These are phyloP conservation scores for Bisporella sp. DNA, from an alignment of 2,329 filamentous ascomycete genomes.

Conservation along the genomic window DNA sequence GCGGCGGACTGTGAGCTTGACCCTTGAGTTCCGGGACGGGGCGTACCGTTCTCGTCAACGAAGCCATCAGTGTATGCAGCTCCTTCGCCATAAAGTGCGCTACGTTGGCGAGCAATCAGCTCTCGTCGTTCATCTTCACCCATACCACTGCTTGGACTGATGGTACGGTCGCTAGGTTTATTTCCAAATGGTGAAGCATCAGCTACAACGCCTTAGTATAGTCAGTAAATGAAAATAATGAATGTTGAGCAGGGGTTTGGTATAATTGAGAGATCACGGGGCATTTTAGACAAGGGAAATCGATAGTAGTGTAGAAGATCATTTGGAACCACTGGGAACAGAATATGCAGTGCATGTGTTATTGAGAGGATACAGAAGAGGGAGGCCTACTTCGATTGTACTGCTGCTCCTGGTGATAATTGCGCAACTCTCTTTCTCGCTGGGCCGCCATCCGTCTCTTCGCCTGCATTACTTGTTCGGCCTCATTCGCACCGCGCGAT, in stretches of 20 bases:
- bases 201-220: conserved; percentile 51
- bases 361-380: conserved; percentile 57
- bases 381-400: conserved; percentile 97
- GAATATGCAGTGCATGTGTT: conserved; percentile 36
- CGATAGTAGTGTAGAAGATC: conserved; percentile 16
- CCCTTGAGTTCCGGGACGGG: conserved; percentile 60
- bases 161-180: conserved; percentile 76
- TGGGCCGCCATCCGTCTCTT: conserved; percentile 99
- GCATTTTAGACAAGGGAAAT: conserved; percentile 27
- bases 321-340: conserved; percentile 27
- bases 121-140: conserved; percentile 95
- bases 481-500: conserved; percentile 77
- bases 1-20: conserved; percentile 51
- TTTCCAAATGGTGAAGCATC: conserved; percentile 56
- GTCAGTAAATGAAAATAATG: conserved; percentile 22
- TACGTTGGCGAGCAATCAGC: conserved; percentile 91
- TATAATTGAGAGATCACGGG: conserved; percentile 29
- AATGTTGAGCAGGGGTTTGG: no score
- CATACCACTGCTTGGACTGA: conserved; percentile 75
- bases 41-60: conserved; percentile 61
- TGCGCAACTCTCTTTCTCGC: conserved; percentile 96
- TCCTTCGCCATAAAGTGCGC: conserved; percentile 80
- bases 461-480: conserved; percentile 97
- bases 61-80: conserved; percentile 60
- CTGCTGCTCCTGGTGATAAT: conserved; percentile 99